Evolutionary conservation across 371 early-diverging fungal species (phyloP).

Genomic region (Mucor plumbeus): DNA sequence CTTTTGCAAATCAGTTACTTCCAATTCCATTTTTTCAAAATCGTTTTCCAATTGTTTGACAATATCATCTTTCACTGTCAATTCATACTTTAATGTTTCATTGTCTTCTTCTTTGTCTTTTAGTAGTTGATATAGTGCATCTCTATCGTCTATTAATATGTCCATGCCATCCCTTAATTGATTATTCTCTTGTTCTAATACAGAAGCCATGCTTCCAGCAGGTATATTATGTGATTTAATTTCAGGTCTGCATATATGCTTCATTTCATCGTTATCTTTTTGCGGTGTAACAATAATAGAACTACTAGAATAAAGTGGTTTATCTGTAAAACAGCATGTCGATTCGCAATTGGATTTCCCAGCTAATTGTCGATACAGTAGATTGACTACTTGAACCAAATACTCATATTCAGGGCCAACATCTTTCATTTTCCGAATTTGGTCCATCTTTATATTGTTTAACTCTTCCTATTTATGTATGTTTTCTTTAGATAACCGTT

Average conservation of each 20-base stretch:
- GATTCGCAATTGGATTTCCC: conserved; percentile 41
- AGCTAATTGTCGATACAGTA: conserved; percentile 48
- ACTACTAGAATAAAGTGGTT: conserved; percentile 18
- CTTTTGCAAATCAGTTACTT: conserved; percentile 50
- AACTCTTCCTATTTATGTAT: conserved; percentile 33
- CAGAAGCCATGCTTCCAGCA: conserved; percentile 25
- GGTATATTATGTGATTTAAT: conserved; percentile 39
- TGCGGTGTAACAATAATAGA: conserved; percentile 1
- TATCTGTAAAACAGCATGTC: conserved; percentile 50
- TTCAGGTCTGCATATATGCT: conserved; percentile 41
- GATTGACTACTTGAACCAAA: conserved; percentile 54
- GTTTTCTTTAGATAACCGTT: not conserved
- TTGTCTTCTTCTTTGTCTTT: conserved; percentile 50
- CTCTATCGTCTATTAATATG: conserved; percentile 32
- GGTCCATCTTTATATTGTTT: conserved; percentile 42
- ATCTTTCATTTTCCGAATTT: conserved; percentile 42
- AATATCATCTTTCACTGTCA: conserved; percentile 50
- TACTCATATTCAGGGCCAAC: conserved; percentile 60
- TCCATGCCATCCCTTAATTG: conserved; percentile 36
- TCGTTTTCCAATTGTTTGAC: conserved; percentile 53
- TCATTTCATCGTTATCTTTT: conserved; percentile 28
- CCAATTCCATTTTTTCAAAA: conserved; percentile 49
- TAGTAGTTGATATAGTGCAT: conserved; percentile 32
- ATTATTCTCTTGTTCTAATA: conserved; percentile 37
- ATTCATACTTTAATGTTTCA: conserved; percentile 44